Conservation (phyloP, 2,329 filamentous ascomycete species). For the Bipolaris cookei region DNA sequence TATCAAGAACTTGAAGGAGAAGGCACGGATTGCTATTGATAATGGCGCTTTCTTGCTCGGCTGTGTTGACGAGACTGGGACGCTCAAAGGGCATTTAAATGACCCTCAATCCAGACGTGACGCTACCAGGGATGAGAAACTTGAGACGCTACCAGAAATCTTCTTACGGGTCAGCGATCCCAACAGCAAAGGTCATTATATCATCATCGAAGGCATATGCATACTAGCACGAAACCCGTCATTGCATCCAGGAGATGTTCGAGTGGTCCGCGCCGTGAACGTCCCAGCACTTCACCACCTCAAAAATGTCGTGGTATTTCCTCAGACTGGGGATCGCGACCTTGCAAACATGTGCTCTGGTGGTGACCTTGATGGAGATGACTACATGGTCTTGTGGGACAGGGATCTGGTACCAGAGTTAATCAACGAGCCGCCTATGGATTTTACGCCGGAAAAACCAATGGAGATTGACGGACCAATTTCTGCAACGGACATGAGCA, state of each 20-base stretch:
- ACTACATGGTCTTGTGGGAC: slow-evolving; percentile 96
- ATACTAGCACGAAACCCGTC: slow-evolving; percentile 91
- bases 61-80: slow-evolving; percentile 83
- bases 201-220: slow-evolving; percentile 76
- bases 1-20: slow-evolving; percentile 89
- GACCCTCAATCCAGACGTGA: slow-evolving; percentile 53
- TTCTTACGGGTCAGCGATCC: slow-evolving; percentile 80
- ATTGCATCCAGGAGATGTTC: slow-evolving; percentile 88
- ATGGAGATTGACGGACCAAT: slow-evolving; percentile 66
- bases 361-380: slow-evolving; percentile 93
- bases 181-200: slow-evolving; percentile 61
- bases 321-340: slow-evolving; percentile 80
- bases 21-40: slow-evolving; percentile 81
- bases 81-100: slow-evolving; percentile 73
- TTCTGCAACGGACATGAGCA: slow-evolving; percentile 72
- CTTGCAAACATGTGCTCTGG: slow-evolving; percentile 94
- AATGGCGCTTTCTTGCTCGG: slow-evolving; percentile 88
- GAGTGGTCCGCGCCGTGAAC: slow-evolving; percentile 84
- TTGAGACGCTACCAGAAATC: slow-evolving; percentile 72
- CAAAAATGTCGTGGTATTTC: slow-evolving; percentile 85
- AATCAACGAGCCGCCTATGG: slow-evolving; percentile 80
- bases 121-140: slow-evolving; percentile 53
- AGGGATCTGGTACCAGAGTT: slow-evolving; percentile 64
- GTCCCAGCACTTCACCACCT: slow-evolving; percentile 75
- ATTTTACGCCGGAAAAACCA: slow-evolving; percentile 68